Evolutionary conservation across 1,139 yeast species (phyloP).

Genomic region (Entelexis paramagnoliae): DNA sequence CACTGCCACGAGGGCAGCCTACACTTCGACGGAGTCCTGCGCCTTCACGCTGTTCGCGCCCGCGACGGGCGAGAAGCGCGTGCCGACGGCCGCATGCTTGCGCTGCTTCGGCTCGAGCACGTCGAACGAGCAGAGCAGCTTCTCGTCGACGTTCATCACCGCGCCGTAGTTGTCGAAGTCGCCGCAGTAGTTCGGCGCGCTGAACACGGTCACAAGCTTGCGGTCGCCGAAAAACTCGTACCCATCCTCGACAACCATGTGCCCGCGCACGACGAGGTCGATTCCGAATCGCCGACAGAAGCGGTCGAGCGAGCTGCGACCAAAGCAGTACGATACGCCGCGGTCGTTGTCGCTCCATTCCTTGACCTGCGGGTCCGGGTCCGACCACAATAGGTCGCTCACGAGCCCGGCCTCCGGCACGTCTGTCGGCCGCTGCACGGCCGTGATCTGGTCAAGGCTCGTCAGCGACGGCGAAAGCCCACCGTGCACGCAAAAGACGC

Average conservation of each 20-base stretch:
- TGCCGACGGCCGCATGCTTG: not conserved
- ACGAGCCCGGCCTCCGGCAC: slow-evolving; percentile 91
- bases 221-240: slow-evolving; percentile 93
- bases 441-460: slow-evolving; percentile 80
- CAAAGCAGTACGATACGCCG: slow-evolving; percentile 91
- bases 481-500: slow-evolving; percentile 95
- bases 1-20: not conserved
- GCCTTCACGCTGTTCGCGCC: not conserved
- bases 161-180: slow-evolving; percentile 99
- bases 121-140: slow-evolving; percentile 81
- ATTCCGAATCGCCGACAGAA: slow-evolving; percentile 77
- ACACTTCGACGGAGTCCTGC: not conserved
- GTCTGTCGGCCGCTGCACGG: slow-evolving; percentile 88
- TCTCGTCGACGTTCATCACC: slow-evolving; percentile 91
- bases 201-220: slow-evolving; percentile 84
- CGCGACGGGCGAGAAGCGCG: not conserved
- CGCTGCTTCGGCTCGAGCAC: slow-evolving; percentile 57
- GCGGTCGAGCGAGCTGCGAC: slow-evolving; percentile 82
- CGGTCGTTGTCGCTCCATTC: slow-evolving; percentile 99
- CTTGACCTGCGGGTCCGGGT: slow-evolving; percentile 86
- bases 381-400: slow-evolving; percentile 90
- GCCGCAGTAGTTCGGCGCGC: slow-evolving; percentile 96
- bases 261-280: slow-evolving; percentile 92
- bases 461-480: slow-evolving; percentile 87
- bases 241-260: slow-evolving; percentile 98